Conservation (phyloP, 2,329 filamentous ascomycete genomes). For the Hymenoscyphus linearis region DNA sequence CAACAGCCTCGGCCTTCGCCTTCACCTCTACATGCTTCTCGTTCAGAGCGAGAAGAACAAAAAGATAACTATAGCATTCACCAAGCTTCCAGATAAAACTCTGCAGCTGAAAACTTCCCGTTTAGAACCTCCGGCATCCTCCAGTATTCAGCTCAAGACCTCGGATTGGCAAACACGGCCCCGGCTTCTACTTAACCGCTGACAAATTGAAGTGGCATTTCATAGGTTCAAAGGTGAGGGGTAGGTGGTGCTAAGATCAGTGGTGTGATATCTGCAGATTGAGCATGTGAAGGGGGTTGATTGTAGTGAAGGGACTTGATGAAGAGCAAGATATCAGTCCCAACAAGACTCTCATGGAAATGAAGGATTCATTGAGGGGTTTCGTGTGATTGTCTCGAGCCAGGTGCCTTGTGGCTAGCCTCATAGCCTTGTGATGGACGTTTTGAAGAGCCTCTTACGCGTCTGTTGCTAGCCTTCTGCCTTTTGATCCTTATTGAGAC, state of each 20-base stretch:
- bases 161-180: not conserved
- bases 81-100: not conserved
- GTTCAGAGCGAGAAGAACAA: no score
- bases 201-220: not conserved
- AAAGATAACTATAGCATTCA: not conserved
- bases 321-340: not conserved
- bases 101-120: not conserved
- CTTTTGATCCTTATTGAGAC: no score
- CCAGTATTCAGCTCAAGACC: not conserved
- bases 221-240: not conserved
- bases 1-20: no score
- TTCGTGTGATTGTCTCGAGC: no score
- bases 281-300: not conserved
- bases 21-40: not conserved
- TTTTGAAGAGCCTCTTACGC: no score
- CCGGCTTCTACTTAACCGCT: not conserved
- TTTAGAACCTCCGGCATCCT: no score
- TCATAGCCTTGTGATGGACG: no score
- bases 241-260: no score
- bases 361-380: not conserved
- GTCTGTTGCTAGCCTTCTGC: no score
- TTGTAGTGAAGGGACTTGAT: not conserved
- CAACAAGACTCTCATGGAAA: not conserved
- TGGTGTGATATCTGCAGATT: not conserved
- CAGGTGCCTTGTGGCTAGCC: no score